Evolutionary conservation across 148 eudicot genomes (phyloP).

Genomic region (Beta vulgaris): DNA sequence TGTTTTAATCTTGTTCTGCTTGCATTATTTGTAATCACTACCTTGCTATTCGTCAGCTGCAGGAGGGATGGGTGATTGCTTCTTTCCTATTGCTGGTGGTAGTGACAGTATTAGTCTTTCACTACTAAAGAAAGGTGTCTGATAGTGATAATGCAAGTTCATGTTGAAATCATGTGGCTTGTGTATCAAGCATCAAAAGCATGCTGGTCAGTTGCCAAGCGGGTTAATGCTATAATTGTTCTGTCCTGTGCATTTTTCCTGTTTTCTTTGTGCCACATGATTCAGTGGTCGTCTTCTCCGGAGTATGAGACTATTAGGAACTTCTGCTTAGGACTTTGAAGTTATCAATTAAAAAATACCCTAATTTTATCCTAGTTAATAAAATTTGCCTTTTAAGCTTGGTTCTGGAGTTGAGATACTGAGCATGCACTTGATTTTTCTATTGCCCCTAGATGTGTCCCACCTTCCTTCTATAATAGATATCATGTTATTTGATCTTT

Average conservation of each 20-base stretch:
- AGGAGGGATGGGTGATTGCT: background rate
- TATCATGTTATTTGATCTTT: background rate
- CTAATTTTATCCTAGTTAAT: background rate
- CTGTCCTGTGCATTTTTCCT: background rate
- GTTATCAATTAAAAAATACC: background rate
- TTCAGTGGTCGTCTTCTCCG: background rate
- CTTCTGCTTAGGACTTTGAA: background rate
- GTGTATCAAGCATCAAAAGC: background rate
- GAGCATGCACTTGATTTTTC: background rate
- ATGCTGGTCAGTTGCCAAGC: background rate
- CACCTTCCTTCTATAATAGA: background rate
- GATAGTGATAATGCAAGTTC: background rate
- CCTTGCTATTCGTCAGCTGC: background rate
- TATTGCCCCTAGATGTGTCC: background rate
- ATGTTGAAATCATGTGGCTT: background rate
- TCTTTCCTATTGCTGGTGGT: background rate
- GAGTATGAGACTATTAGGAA: background rate
- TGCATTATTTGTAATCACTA: background rate
- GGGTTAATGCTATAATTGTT: background rate
- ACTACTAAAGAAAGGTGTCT: background rate
- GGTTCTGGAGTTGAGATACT: background rate
- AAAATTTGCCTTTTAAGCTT: background rate
- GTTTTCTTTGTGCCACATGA: background rate
- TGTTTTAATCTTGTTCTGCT: background rate
- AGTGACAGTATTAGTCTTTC: background rate